phyloP scores from a whole-genome alignment of 2,329 filamentous ascomycete genomes.

The Alternaria sp. region DNA sequence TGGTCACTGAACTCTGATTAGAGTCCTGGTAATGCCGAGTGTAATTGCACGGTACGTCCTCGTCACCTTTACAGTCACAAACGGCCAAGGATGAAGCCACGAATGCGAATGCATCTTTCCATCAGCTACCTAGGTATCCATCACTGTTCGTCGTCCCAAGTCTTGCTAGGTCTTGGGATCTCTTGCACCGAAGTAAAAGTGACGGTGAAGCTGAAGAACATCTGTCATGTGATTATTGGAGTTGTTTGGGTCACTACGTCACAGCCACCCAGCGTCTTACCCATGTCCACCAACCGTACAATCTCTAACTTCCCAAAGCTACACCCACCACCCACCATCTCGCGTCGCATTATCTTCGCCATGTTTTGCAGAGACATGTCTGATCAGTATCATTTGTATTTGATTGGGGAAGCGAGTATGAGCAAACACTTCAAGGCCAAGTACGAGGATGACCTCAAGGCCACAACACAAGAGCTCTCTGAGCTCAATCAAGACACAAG shows the following conservation, averaged over 20 bases:
- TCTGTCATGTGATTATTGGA: neutral
- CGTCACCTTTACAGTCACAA: neutral
- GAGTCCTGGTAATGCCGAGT: neutral
- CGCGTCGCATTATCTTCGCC: neutral
- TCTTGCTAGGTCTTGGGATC: neutral
- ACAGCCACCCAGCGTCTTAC: neutral
- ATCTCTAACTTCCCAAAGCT: neutral
- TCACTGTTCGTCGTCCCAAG: neutral
- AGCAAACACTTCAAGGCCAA: rapidly evolving
- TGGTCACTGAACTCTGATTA: neutral
- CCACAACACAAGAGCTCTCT: neutral
- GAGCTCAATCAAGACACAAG: neutral
- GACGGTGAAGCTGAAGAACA: neutral
- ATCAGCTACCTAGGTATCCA: no score
- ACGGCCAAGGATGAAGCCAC: neutral
- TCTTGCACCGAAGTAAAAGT: neutral
- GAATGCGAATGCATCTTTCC: neutral
- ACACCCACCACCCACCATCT: neutral
- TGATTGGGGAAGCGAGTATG: neutral
- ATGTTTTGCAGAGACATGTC: neutral
- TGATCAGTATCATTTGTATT: neutral
- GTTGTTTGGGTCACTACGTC: neutral
- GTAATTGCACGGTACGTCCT: neutral
- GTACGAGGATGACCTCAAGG: neutral
- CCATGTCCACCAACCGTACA: neutral